A percentile compares a stretch with the other conserved stretches of the same genome.
Evolutionary conservation across 495 filamentous ascomycete genomes (phyloP).

Genomic region (Hypoxylon perforatum): DNA sequence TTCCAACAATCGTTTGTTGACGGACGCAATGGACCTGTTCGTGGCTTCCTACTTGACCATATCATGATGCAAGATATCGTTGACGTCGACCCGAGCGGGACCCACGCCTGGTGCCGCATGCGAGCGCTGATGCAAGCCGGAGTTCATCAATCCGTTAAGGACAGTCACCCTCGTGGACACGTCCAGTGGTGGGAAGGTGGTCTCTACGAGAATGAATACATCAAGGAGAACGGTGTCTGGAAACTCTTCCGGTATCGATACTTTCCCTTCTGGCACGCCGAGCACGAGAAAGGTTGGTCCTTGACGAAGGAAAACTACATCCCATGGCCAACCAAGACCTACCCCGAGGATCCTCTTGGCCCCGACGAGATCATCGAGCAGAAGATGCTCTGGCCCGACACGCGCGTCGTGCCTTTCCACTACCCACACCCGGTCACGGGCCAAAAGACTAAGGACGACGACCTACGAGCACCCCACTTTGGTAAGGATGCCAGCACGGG

Average conservation of each 20-base stretch:
- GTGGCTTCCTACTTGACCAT: conserved; percentile 66
- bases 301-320: conserved; percentile 64
- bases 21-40: conserved; percentile 65
- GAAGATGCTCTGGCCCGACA: conserved; percentile 66
- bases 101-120: conserved; percentile 64
- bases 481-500: conserved; percentile 52
- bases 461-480: conserved; percentile 59
- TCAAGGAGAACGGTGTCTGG: conserved; percentile 67
- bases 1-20: conserved; percentile 61
- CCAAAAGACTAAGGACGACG: conserved; percentile 52
- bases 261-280: conserved; percentile 68
- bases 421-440: conserved; percentile 67
- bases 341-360: conserved; percentile 60
- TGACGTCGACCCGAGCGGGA: conserved; percentile 58
- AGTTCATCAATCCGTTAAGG: conserved; percentile 59
- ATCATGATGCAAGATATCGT: conserved; percentile 67
- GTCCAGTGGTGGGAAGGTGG: conserved; percentile 68
- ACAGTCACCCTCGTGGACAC: conserved; percentile 60
- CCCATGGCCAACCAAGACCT: conserved; percentile 56
- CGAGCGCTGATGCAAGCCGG: conserved; percentile 66
- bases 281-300: conserved; percentile 63
- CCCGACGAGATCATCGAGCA: conserved; percentile 66
- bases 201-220: conserved; percentile 69
- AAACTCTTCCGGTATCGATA: conserved; percentile 66
- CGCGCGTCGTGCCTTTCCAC: conserved; percentile 65